Percentiles rank a stretch among this genome's conserved stretches.
Evolutionary conservation across 768 basidiomycete species (phyloP).

Genomic region (Tulasnella sp.): DNA sequence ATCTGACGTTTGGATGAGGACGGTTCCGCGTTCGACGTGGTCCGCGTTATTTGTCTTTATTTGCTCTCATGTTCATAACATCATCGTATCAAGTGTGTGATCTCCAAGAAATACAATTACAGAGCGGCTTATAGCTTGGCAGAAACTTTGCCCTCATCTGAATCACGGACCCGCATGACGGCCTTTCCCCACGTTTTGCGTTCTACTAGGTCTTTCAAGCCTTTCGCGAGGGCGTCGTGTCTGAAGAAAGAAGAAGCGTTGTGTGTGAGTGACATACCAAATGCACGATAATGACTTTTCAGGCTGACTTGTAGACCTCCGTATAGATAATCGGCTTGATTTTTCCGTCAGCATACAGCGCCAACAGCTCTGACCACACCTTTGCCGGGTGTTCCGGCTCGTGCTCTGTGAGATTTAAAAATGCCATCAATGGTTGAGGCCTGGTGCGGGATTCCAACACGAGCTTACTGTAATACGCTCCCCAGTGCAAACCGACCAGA

Average conservation of each 20-base stretch:
- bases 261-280: not conserved
- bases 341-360: constrained; percentile 55
- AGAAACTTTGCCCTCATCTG: not conserved
- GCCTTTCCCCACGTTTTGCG: constrained; percentile 92
- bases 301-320: constrained; percentile 40
- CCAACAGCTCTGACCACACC: constrained; percentile 64
- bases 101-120: no score
- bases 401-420: constrained; percentile 34
- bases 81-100: not conserved
- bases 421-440: not conserved
- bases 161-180: constrained; percentile 51
- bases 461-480: constrained; percentile 54
- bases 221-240: constrained; percentile 54
- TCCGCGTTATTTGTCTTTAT: not conserved
- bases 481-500: constrained; percentile 80
- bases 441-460: not conserved
- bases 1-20: not conserved
- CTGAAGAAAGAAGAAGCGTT: constrained; percentile 24
- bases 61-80: not conserved
- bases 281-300: not conserved
- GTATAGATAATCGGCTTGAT: constrained; percentile 61
- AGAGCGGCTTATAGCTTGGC: not conserved
- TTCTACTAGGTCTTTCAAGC: constrained; percentile 61
- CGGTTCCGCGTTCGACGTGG: not conserved
- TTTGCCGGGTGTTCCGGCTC: constrained; percentile 51